These are phyloP conservation scores for Hericium alpestre DNA, from an alignment of 768 basidiomycete species.

Conservation along the genomic window DNA sequence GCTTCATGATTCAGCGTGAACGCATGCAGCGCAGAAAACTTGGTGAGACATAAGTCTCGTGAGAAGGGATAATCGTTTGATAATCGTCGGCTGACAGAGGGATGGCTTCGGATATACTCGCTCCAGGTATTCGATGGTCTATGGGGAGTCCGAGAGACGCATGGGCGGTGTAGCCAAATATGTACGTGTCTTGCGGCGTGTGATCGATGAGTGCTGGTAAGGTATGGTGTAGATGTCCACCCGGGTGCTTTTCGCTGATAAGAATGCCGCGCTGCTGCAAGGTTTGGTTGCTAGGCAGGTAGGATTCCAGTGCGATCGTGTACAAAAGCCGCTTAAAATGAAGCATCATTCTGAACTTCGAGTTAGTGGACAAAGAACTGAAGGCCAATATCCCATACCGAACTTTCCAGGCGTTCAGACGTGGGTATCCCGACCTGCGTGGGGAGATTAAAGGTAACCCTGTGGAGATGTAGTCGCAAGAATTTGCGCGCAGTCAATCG, in stretches of 20 bases:
- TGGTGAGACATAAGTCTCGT: constrained; percentile 6
- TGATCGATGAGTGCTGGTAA: neutral
- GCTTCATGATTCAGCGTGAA: too few relatives aligned
- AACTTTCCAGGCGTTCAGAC: neutral
- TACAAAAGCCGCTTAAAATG: constrained; percentile 21
- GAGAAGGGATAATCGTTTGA: neutral
- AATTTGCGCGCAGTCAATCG: too few relatives aligned
- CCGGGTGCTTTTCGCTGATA: neutral
- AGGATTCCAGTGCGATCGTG: constrained; percentile 18
- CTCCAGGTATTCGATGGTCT: constrained; percentile 29
- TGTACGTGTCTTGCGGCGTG: constrained; percentile 12
- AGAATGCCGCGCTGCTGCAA: constrained; percentile 19
- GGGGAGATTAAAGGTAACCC: neutral
- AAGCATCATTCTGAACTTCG: constrained; percentile 11
- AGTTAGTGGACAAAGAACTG: neutral
- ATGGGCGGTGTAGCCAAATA: constrained; percentile 13
- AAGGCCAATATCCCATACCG: neutral
- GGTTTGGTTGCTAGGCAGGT: constrained; percentile 16
- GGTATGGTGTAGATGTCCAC: neutral
- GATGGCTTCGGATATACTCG: constrained; percentile 12
- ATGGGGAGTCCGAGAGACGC: constrained; percentile 23
- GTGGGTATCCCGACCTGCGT: neutral
- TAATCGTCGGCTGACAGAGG: too few relatives aligned
- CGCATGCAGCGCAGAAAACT: constrained; percentile 16
- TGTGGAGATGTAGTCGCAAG: too few relatives aligned